Conservation (phyloP, 208 protist genomes). For the Plasmodiophora brassicae region DNA sequence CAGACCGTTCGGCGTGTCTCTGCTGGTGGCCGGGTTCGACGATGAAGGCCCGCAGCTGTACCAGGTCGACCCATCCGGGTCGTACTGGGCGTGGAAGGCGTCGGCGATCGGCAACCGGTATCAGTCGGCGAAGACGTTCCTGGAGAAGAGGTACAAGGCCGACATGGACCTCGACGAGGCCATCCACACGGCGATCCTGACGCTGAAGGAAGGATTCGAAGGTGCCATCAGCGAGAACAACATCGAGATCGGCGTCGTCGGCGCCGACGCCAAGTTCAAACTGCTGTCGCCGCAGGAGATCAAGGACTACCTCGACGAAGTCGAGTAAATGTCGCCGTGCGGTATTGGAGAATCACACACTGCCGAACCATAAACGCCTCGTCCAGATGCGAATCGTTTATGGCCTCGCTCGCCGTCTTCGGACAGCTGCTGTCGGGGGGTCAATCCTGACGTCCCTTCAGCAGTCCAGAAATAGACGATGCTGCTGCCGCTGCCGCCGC, state of each 20-base stretch:
- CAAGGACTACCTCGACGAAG: slow-evolving; percentile 77
- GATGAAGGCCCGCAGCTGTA: slow-evolving; percentile 93
- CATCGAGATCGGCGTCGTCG: slow-evolving; percentile 96
- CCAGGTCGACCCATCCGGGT: slow-evolving; percentile 95
- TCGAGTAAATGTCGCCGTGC: slow-evolving; percentile 59
- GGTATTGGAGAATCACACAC: not conserved
- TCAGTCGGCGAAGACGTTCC: slow-evolving; percentile 82
- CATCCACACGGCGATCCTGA: slow-evolving; percentile 96
- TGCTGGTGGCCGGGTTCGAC: slow-evolving; percentile 93
- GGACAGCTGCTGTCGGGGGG: too few species aligned
- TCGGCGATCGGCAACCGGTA: slow-evolving; percentile 96
- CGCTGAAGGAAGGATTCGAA: slow-evolving; percentile 84
- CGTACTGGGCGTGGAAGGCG: slow-evolving; percentile 99
- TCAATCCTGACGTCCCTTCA: too few species aligned
- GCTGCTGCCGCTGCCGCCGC: too few species aligned
- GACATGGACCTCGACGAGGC: slow-evolving; percentile 99
- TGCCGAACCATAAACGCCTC: too few species aligned
- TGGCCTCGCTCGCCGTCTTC: too few species aligned
- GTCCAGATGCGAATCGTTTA: too few species aligned
- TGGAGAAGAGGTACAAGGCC: slow-evolving; percentile 64
- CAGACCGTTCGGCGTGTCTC: slow-evolving; percentile 98
- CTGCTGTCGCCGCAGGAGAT: slow-evolving; percentile 71
- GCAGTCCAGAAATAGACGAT: too few species aligned
- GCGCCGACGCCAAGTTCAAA: slow-evolving; percentile 58
- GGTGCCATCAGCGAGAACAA: slow-evolving; percentile 88